phyloP scores from a whole-genome alignment of 208 protist species.

The Novymonas esmeraldas region DNA sequence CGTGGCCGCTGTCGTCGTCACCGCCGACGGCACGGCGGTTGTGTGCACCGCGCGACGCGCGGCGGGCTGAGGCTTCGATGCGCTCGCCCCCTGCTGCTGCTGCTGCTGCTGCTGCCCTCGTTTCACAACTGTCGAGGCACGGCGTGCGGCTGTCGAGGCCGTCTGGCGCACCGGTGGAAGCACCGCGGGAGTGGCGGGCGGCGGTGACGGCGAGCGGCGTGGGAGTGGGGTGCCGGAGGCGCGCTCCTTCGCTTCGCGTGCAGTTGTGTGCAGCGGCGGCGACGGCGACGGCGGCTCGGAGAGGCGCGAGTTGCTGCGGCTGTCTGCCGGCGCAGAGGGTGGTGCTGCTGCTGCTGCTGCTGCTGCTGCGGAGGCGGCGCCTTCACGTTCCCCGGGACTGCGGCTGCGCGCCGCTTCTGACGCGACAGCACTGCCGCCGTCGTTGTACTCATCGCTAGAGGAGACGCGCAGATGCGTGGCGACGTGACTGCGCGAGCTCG shows the following conservation, averaged over 20 bases:
- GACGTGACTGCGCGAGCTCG: not conserved
- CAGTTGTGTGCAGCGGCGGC: not conserved
- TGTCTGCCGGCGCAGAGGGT: too few relatives aligned
- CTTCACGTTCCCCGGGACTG: not conserved
- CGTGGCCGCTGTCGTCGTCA: too few relatives aligned
- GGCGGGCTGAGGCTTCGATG: too few relatives aligned
- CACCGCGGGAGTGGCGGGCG: not conserved
- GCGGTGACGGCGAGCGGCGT: constrained; percentile 2
- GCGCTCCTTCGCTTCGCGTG: not conserved
- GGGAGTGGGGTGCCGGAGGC: not conserved
- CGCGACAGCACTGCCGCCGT: not conserved
- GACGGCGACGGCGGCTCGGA: not conserved
- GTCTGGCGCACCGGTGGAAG: constrained; percentile 18
- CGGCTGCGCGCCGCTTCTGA: not conserved
- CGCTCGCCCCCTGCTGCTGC: too few relatives aligned
- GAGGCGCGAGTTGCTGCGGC: not conserved
- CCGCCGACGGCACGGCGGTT: too few relatives aligned
- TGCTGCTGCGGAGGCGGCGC: too few relatives aligned
- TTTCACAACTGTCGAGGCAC: constrained; percentile 3
- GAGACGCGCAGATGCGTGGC: not conserved
- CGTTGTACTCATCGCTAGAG: not conserved
- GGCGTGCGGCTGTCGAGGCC: constrained; percentile 4
- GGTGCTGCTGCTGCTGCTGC: too few relatives aligned
- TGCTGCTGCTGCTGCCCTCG: constrained; percentile 8
- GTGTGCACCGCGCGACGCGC: too few relatives aligned